These are phyloP conservation scores for Tricholoma sp. DNA, from an alignment of 768 basidiomycete species.

Conservation along the genomic window DNA sequence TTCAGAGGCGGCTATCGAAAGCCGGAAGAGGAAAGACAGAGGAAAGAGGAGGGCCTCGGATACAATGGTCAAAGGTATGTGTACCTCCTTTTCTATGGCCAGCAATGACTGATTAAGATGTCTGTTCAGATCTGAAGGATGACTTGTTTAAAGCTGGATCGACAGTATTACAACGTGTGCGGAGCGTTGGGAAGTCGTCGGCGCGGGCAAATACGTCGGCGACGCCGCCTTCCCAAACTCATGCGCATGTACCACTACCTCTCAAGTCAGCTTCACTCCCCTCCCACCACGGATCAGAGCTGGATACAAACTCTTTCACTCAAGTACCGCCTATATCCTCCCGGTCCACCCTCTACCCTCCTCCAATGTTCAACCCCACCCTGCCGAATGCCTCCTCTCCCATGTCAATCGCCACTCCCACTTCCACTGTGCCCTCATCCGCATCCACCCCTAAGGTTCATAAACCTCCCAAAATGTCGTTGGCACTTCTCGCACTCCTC, in stretches of 20 bases:
- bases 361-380: not conserved
- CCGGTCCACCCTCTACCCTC: not conserved
- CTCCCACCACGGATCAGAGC: not conserved
- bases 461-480: conserved; percentile 61
- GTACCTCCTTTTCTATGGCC: not conserved
- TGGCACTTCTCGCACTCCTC: conserved; percentile 68
- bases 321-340: not conserved
- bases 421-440: conserved; percentile 9
- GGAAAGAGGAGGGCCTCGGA: conserved; percentile 20
- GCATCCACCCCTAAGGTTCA: conserved; percentile 11
- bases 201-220: conserved; percentile 8
- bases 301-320: not conserved
- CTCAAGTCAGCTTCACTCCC: not conserved
- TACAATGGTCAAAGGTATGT: conserved; percentile 25
- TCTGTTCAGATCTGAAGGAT: conserved; percentile 20
- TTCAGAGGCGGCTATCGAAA: conserved; percentile 26
- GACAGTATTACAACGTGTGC: conserved; percentile 36
- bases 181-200: conserved; percentile 26
- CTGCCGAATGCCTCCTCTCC: not conserved
- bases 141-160: conserved; percentile 33
- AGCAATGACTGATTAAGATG: not conserved
- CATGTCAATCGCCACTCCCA: conserved; percentile 1
- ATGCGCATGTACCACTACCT: conserved; percentile 2
- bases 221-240: conserved; percentile 7
- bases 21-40: conserved; percentile 13